These are phyloP conservation scores for Solanum gandarillasii DNA, from an alignment of 257 asterid species.

Conservation along the genomic window DNA sequence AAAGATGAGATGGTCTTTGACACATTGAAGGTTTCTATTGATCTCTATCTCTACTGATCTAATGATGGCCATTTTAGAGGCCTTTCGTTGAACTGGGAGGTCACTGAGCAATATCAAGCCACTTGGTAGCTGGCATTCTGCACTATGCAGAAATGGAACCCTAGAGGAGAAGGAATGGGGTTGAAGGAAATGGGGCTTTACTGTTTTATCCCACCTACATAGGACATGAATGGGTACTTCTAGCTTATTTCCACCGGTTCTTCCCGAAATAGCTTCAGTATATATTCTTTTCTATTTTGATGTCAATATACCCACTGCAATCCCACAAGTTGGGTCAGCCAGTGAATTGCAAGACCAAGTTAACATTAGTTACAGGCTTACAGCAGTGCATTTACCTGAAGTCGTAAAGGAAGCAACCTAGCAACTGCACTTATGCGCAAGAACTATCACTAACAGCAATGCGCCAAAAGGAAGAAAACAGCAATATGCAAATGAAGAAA, in stretches of 20 bases:
- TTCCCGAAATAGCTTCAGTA: neutral
- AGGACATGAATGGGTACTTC: neutral
- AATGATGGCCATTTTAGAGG: neutral
- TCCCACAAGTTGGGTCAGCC: neutral
- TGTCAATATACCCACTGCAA: neutral
- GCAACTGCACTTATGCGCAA: neutral
- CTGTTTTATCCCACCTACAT: neutral
- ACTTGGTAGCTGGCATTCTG: neutral
- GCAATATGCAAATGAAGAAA: neutral
- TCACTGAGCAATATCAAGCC: neutral
- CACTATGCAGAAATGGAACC: neutral
- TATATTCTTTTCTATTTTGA: neutral
- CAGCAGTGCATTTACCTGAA: neutral
- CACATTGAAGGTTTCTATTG: neutral
- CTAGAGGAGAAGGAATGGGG: neutral
- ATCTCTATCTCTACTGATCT: neutral
- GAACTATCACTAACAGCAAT: neutral
- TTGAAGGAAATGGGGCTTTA: neutral
- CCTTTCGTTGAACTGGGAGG: neutral
- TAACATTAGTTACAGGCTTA: neutral
- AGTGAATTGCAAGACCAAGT: neutral
- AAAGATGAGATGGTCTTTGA: neutral
- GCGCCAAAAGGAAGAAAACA: neutral
- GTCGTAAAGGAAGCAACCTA: neutral
- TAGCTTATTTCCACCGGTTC: neutral